Base-by-base conservation (phyloP, 2,329 filamentous ascomycete genomes). In the Ophiostoma ips region DNA sequence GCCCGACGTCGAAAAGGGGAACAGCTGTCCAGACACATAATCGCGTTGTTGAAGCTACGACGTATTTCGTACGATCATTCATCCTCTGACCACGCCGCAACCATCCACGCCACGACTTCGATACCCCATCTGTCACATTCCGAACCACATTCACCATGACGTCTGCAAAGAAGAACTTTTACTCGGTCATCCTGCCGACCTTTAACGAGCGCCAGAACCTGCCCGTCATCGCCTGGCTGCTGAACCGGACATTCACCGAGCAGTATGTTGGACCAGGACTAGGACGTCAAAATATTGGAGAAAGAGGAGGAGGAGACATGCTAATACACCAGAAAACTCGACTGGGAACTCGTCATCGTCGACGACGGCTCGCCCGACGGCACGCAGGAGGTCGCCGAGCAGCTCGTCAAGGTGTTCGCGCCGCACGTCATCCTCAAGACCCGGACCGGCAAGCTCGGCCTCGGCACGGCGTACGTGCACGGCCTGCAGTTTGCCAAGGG, bases 141-240 rank as follows among this genome's bases (percentile, higher is more conserved):
- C n/a, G n/a, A n/a, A 19, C 5, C 28, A 45, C 48, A 16, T 10
- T 6, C 24, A 59, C 58, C 59, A 78, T 78, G 75, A 71, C 73
- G 51, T 63, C 68, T 49, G 58, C 60, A 48, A 71, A 70, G 58
- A 61, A 64, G 46, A 75, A 92, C 75, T 94, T 90, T 71, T 98
- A 95, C 77, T 95, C 90, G 58, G 83, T 98, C 64, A 90, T 98
- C 64, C 80, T 98, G 57, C 92, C 92, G 52, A 98, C 92, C 55
- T 98, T 95, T 79, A 96, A 98, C 68, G 92, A 98, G 77, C 87
- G 92, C 64, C 82, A 81, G 67, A 98, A 98, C 71, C 80, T 98
- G 58, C 92, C 92, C 61, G 92, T 98, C 66, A 87, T 96, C 64
- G 79, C 84, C 62, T 96, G 88, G 87, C 73, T 98, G 66, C 77